Evolutionary conservation across 352 stramenopile species (phyloP), one percentile per base, ranked within the genome.

Genomic region (Globisporangium perplexum): DNA sequence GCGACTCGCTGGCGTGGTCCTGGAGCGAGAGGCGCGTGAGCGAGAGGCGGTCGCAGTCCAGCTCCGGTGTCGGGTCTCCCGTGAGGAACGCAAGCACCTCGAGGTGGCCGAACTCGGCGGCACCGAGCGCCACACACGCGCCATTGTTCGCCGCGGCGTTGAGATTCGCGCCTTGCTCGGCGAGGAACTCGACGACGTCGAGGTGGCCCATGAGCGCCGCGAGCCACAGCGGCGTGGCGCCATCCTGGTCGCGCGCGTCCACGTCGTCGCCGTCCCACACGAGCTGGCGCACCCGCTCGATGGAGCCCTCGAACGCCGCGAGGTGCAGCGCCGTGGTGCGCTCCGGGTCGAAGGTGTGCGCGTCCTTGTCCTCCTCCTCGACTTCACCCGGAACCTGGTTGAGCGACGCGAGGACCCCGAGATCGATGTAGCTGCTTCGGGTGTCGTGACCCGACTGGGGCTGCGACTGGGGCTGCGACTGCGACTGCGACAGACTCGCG

Each of bases 41-140:
- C n/a, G 57, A 63, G 23, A 36, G 45, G 10, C 57, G 33, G 5
- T 48, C 42, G 1, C 35, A 22, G 26, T 47, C 49, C 24, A 54
- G 44, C 12, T 36, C 53, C 14, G 65, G 65, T 3, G 59, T 62
- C 2, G 62, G 58, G 3, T 23, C 5, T 18, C 55, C 57, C 4
- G 68, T 65, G 39, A 77, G 53, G 43, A 71, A 77, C 50, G 68
- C 65, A 5, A 77, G 47, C 8, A 69, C 46, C 24, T 74, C 68
- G 1, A 74, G 47, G 28, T 77, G 55, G 2, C 68, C 65, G 18
- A 72, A 70, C 42, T 74, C 62, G 0, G 66, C 66, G 0, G 71
- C 69, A 1, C 61, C 63, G 11, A 63, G 54, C 1, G 68, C 44
- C 7, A 65, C 48, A 3, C 68, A 69, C 3, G 43, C 56, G 20